Conservation (phyloP, 805 yeast species). For the Brettanomyces naardenensis region DNA sequence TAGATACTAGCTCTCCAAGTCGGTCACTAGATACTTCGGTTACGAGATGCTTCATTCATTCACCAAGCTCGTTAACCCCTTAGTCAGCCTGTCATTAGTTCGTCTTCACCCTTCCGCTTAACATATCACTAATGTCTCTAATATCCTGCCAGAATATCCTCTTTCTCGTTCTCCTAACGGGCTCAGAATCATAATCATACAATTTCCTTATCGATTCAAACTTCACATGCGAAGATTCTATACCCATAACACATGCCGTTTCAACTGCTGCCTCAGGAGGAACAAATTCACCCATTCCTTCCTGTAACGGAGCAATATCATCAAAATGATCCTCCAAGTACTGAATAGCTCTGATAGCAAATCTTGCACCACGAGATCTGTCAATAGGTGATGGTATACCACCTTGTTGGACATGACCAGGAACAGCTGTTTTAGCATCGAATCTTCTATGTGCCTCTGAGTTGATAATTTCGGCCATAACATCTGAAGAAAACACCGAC, state of each 20-base stretch:
- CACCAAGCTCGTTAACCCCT: too few relatives aligned
- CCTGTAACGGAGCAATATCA: conserved; percentile 11
- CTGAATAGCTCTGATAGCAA: conserved; percentile 61
- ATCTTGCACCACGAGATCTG: conserved; percentile 65
- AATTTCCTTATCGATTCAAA: conserved; percentile 69
- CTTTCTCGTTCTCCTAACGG: conserved; percentile 80
- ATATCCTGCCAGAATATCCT: conserved; percentile 72
- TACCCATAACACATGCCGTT: conserved; percentile 80
- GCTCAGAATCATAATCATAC: conserved; percentile 82
- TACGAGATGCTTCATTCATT: too few relatives aligned
- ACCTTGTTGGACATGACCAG: conserved; percentile 97
- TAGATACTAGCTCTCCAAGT: too few relatives aligned
- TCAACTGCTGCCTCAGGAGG: conserved; percentile 24
- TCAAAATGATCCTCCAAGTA: conserved; percentile 45
- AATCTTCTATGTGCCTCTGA: conserved; percentile 62
- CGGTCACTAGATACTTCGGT: too few relatives aligned
- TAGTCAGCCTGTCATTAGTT: too few relatives aligned
- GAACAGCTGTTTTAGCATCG: conserved; percentile 91
- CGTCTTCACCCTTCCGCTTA: conserved; percentile 60
- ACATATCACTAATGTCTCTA: conserved; percentile 73
- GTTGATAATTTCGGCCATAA: conserved; percentile 76
- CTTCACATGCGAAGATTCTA: conserved; percentile 65
- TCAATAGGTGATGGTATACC: conserved; percentile 72
- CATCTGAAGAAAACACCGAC: conserved; percentile 69
- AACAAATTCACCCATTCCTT: conserved; percentile 25